Conservation (phyloP, 176 grass and related monocot genomes). For the Chloris gayana region DNA sequence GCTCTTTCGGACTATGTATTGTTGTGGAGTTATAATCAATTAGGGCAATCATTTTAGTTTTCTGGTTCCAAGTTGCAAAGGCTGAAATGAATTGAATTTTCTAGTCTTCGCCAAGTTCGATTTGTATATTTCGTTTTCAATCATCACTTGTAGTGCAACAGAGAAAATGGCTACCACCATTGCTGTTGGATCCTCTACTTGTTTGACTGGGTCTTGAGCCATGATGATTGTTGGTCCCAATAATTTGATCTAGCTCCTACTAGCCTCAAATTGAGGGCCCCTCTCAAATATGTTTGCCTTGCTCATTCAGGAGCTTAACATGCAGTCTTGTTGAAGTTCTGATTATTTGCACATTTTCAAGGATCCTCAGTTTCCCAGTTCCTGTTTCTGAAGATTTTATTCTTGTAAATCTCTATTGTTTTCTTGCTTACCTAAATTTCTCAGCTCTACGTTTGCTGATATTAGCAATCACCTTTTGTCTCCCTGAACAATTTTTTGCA, state of each 20-base stretch:
- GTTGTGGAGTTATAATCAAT: background rate
- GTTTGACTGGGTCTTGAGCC: background rate
- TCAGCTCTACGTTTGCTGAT: background rate
- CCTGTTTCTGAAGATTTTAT: background rate
- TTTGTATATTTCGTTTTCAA: background rate
- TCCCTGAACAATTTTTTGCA: conserved; percentile 38
- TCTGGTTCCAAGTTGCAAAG: background rate
- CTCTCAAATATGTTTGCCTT: background rate
- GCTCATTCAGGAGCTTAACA: background rate
- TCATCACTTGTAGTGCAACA: background rate
- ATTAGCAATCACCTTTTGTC: background rate
- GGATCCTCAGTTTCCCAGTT: background rate
- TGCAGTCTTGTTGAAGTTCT: background rate
- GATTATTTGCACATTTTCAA: background rate
- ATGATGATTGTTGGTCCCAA: background rate
- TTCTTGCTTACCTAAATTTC: background rate
- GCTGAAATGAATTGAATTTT: background rate
- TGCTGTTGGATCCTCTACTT: conserved; percentile 11
- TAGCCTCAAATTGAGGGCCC: background rate
- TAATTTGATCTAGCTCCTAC: conserved; percentile 12
- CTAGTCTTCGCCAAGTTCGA: background rate
- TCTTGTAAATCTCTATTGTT: background rate
- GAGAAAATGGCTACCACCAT: background rate
- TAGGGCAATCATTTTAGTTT: background rate
- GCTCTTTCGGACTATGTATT: background rate